Evolutionary conservation across 495 filamentous ascomycete genomes (phyloP), one percentile per base, ranked within the genome.

Genomic region (Halenospora varia): DNA sequence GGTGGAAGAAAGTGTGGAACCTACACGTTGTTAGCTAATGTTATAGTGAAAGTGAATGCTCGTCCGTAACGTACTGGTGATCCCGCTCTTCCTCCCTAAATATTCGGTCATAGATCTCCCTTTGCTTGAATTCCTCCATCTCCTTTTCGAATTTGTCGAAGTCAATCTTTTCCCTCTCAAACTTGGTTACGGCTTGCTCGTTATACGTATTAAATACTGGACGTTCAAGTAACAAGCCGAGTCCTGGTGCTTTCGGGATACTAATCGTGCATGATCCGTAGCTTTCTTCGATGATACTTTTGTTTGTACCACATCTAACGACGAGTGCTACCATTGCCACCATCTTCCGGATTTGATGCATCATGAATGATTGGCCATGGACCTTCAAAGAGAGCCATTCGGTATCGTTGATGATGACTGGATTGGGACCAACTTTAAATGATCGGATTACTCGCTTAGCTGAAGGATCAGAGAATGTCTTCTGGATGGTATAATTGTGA

Each of bases 271-370:
- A 71, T 0, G 77, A 68, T 1, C 80, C 77, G 62, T 88, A 93
- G 29, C 81, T 85, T 47, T 96, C 83, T 0, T 70, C 63, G 56
- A 97, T 90, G 25, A 83, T 77, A 2, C 73, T 69, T 19, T 84
- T 75, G 11, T 83, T 77, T 41, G 85, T 83, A 44, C 91, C 95
- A 70, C 87, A 90, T 42, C 94, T 84, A 2, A 92, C 85, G 3
- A 91, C 75, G 54, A 98, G 80, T 9, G 90, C 79, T 39, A 85
- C 88, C 90, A 97, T 92, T 59, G 87, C 89, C 15, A 98, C 88
- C 94, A 98, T 98, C 72, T 96, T 97, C 57, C 94, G 88, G 70
- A 98, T 98, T 71, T 98, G 94, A 69, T 98, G 94, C 94, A 98
- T 98, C 94, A 98, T 98, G 79, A 98, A 98, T 57, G 86, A 91